Evolutionary conservation across 768 basidiomycete genomes (phyloP).

Genomic region (Hortiboletus campestris): DNA sequence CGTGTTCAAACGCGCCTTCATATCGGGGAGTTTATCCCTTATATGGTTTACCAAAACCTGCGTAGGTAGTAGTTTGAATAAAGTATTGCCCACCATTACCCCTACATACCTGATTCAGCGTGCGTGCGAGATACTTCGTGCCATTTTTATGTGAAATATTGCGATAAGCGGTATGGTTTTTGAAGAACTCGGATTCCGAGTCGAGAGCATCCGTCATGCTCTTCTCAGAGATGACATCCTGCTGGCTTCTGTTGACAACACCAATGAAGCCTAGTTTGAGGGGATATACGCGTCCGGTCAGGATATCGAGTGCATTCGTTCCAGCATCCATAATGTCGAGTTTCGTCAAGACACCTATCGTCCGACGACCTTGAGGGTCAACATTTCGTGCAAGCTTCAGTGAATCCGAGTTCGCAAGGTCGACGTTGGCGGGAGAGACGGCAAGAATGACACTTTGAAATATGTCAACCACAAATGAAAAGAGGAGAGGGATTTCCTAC

Average conservation of each 20-base stretch:
- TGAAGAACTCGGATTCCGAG: conserved; percentile 90
- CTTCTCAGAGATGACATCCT: conserved; percentile 90
- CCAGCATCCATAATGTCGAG: conserved; percentile 99
- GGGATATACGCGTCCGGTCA: conserved; percentile 96
- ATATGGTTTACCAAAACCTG: conserved; percentile 96
- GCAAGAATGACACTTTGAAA: conserved; percentile 84
- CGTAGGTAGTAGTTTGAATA: not conserved
- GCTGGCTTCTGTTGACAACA: conserved; percentile 95
- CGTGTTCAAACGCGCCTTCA: conserved; percentile 98
- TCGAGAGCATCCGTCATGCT: conserved; percentile 82
- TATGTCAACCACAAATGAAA: conserved; percentile 4
- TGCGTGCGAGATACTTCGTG: conserved; percentile 92
- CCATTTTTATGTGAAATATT: conserved; percentile 98
- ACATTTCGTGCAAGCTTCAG: conserved; percentile 94
- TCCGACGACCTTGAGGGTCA: conserved; percentile 93
- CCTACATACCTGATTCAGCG: conserved; percentile 78
- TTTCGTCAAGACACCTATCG: conserved; percentile 95
- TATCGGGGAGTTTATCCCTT: conserved; percentile 96
- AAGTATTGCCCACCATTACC: not conserved
- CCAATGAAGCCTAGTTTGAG: conserved; percentile 98
- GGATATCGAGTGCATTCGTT: conserved; percentile 93
- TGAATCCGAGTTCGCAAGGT: conserved; percentile 97
- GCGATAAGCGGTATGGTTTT: conserved; percentile 83
- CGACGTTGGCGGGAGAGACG: conserved; percentile 96
- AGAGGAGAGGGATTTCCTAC: conserved; percentile 13